Evolutionary conservation across 495 filamentous ascomycete genomes (phyloP).

Genomic region (Hyaloscypha hepaticicola): DNA sequence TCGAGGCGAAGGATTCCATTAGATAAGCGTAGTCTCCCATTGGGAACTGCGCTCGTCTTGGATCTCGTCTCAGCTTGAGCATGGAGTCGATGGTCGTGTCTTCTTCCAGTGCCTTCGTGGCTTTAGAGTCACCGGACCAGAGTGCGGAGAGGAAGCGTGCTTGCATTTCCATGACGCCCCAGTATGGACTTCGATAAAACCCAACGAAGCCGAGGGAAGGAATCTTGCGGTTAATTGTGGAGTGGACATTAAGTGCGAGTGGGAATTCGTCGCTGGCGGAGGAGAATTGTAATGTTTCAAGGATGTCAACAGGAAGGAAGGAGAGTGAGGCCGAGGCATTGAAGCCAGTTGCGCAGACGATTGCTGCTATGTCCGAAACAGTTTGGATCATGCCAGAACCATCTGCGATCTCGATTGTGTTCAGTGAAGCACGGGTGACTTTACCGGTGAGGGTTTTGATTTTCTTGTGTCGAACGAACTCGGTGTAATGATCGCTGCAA

Average conservation of each 20-base stretch:
- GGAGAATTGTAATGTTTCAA: slow-evolving; percentile 54
- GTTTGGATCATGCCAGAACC: slow-evolving; percentile 1
- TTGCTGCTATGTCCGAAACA: slow-evolving; percentile 57
- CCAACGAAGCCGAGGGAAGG: slow-evolving; percentile 77
- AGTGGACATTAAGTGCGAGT: slow-evolving; percentile 65
- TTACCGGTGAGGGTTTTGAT: slow-evolving; percentile 54
- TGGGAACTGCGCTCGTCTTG: slow-evolving; percentile 61
- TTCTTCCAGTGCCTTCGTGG: slow-evolving; percentile 19
- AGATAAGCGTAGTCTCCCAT: slow-evolving; percentile 80
- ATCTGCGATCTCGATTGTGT: slow-evolving; percentile 15
- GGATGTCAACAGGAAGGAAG: slow-evolving; percentile 57
- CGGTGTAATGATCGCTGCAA: slow-evolving; percentile 67
- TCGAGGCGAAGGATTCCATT: slow-evolving; percentile 66
- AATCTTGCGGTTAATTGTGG: slow-evolving; percentile 57
- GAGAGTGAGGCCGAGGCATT: slow-evolving; percentile 57
- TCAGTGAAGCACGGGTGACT: slow-evolving; percentile 18
- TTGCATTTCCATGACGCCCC: slow-evolving; percentile 87
- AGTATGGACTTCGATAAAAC: slow-evolving; percentile 83
- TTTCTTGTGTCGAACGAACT: slow-evolving; percentile 65
- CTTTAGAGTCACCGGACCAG: slow-evolving; percentile 36
- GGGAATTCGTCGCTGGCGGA: slow-evolving; percentile 59
- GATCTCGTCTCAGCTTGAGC: slow-evolving; percentile 39
- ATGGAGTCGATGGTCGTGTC: slow-evolving; percentile 46
- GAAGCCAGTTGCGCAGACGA: slow-evolving; percentile 80
- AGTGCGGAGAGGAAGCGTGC: slow-evolving; percentile 59